Conservation (phyloP, 441 rosid genomes). For the Eutrema salsugineum region DNA sequence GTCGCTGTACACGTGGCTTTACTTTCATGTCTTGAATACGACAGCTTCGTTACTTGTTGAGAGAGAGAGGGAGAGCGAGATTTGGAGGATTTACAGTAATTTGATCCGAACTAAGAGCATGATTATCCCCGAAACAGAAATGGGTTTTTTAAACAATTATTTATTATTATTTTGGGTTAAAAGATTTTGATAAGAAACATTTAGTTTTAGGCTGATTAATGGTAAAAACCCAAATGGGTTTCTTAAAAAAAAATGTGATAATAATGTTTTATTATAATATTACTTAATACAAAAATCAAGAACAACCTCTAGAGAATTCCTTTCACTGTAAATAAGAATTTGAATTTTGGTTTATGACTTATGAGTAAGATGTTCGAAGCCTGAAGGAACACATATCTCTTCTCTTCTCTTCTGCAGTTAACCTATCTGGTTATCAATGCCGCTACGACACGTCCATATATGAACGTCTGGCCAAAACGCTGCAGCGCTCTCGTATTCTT, state of each 20-base stretch:
- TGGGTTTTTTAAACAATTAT: too few species aligned
- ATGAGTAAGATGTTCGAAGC: slow-evolving; percentile 7
- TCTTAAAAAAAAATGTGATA: too few species aligned
- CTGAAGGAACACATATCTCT: not conserved
- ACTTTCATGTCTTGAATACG: not conserved
- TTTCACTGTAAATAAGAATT: not conserved
- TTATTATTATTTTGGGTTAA: too few species aligned
- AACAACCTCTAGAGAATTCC: not conserved
- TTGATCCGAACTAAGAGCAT: not conserved
- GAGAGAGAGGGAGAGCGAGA: not conserved
- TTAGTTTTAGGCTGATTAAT: too few species aligned
- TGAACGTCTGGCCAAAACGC: slow-evolving; percentile 95
- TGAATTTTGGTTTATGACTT: not conserved
- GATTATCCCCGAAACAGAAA: too few species aligned
- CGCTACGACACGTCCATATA: slow-evolving; percentile 55
- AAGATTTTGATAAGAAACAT: too few species aligned
- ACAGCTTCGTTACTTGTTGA: not conserved
- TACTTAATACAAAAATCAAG: slow-evolving; percentile 8
- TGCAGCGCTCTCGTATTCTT: slow-evolving; percentile 86
- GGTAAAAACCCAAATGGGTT: too few species aligned
- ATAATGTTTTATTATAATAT: too few species aligned
- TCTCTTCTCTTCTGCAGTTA: not conserved
- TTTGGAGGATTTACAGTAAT: not conserved
- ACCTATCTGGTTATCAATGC: slow-evolving; percentile 38
- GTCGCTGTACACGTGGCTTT: slow-evolving; percentile 4